Evolutionary conservation across 208 protist species (phyloP), one percentile per base, ranked within the genome.

Genomic region (Naegleria gruberi): DNA sequence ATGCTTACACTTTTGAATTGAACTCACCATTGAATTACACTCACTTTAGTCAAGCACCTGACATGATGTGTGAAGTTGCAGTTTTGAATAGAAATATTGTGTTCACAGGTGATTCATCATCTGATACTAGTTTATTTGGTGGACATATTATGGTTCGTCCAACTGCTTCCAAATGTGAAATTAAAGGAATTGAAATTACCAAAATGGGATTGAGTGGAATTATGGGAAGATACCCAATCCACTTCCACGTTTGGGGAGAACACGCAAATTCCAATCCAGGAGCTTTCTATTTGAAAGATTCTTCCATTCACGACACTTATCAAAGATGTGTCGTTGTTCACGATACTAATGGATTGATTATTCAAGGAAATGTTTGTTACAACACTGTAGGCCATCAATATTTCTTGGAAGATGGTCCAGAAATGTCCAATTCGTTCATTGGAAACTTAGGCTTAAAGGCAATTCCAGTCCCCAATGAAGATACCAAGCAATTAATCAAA

Each of bases 301-400:
- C 7, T 40, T 86, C 82, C 8, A 86, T 86, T 47, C 82, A 86
- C 43, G 12, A 86, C 30, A 51, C 17, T 3, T 86, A 40, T 51
- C 82, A 86, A 34, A 86, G 82, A 86, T 86, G 82, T 86, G 23
- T 86, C 6, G 30, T 37, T 7, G 8, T 86, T 23, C 82, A 86
- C 26, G 40, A 45, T 47, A 23, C 43, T 23, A 86, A 47, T 47
- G 23, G 34, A 26, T 15, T 86, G 5, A n/a, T 23, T 37, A 40
- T 86, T 86, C 12, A 51, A 40, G 41, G 30, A 19, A 86, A 86
- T 47, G 17, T 86, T 34, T 45, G 43, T 47, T 86, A 34, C 7
- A 37, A 86, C 37, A 47, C 34, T 0, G 12, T 19, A 34, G 40
- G 82, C 6, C 40, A 47, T 86, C 30, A 40, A 45, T 51, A 51